Percentiles rank a stretch among this genome's conserved stretches.
Evolutionary conservation across 768 basidiomycete species (phyloP).

Genomic region (Pleurotus pulmonarius): DNA sequence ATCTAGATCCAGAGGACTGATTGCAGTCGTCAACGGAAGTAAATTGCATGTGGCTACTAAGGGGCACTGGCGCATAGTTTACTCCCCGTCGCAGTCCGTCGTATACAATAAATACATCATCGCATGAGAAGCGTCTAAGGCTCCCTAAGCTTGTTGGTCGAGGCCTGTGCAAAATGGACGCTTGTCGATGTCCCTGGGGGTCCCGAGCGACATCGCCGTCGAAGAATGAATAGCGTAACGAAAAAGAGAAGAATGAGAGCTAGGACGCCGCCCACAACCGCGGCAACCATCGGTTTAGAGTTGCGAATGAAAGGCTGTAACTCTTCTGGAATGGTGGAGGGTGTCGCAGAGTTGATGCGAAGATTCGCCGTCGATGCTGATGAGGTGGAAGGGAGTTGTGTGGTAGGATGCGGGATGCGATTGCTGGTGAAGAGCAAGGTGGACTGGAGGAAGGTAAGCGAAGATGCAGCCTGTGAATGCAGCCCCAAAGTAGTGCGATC

Average conservation of each 20-base stretch:
- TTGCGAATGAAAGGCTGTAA: background rate
- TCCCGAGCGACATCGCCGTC: background rate
- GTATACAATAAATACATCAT: background rate
- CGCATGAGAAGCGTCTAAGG: background rate
- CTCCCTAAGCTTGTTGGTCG: background rate
- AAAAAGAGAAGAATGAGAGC: background rate
- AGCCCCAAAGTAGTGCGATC: too few species aligned
- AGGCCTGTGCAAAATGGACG: background rate
- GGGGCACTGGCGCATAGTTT: background rate
- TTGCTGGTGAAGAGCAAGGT: too few species aligned
- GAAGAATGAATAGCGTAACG: background rate
- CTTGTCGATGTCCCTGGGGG: background rate
- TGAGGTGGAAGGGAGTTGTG: too few species aligned
- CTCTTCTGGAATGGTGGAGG: background rate
- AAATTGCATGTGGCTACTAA: background rate
- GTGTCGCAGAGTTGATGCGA: background rate
- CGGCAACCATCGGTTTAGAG: background rate
- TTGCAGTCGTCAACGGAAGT: background rate
- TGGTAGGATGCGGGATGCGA: too few species aligned
- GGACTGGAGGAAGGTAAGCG: too few species aligned
- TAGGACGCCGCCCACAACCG: background rate
- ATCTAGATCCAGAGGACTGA: background rate
- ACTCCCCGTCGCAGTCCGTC: background rate
- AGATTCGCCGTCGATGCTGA: too few species aligned
- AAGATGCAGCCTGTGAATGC: too few species aligned